Conservation (phyloP, 352 stramenopile genomes). For the Pythium rhizo-oryzae region DNA sequence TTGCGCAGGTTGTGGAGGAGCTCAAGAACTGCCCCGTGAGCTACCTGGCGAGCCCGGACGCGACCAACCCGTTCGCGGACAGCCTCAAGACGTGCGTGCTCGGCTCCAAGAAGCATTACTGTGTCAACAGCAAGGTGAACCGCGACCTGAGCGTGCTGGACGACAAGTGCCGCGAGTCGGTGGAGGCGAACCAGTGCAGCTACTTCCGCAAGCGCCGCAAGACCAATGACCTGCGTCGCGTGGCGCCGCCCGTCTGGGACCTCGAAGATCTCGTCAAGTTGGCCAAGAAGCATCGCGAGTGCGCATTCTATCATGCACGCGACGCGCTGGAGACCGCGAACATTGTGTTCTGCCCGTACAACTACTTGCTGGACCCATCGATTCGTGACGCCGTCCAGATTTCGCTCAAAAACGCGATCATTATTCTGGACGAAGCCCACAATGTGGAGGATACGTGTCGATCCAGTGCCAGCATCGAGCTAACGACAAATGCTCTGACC, state of each 20-base stretch:
- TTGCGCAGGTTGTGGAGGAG: slow-evolving; percentile 81
- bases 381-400: slow-evolving; percentile 76
- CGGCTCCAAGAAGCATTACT: slow-evolving; percentile 81
- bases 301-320: slow-evolving; percentile 73
- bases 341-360: slow-evolving; percentile 90
- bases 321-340: slow-evolving; percentile 58
- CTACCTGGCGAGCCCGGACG: slow-evolving; percentile 52
- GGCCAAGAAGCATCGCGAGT: slow-evolving; percentile 77
- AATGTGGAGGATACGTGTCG: slow-evolving; percentile 89
- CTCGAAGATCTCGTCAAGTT: slow-evolving; percentile 82
- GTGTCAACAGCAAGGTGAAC: slow-evolving; percentile 79
- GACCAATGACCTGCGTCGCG: slow-evolving; percentile 50
- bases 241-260: slow-evolving; percentile 76
- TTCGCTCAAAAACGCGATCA: slow-evolving; percentile 70
- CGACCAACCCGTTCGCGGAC: slow-evolving; percentile 36
- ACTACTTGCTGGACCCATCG: slow-evolving; percentile 81
- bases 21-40: slow-evolving; percentile 74
- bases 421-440: slow-evolving; percentile 87
- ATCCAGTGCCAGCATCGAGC: slow-evolving; percentile 73
- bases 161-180: slow-evolving; percentile 70
- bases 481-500: slow-evolving; percentile 53
- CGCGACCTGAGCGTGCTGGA: slow-evolving; percentile 56
- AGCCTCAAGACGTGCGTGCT: slow-evolving; percentile 80
- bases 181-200: slow-evolving; percentile 55
- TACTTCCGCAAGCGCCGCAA: slow-evolving; percentile 62